phyloP scores from a whole-genome alignment of 176 grass and related monocot genomes.

The Hyparrhenia diplandra region DNA sequence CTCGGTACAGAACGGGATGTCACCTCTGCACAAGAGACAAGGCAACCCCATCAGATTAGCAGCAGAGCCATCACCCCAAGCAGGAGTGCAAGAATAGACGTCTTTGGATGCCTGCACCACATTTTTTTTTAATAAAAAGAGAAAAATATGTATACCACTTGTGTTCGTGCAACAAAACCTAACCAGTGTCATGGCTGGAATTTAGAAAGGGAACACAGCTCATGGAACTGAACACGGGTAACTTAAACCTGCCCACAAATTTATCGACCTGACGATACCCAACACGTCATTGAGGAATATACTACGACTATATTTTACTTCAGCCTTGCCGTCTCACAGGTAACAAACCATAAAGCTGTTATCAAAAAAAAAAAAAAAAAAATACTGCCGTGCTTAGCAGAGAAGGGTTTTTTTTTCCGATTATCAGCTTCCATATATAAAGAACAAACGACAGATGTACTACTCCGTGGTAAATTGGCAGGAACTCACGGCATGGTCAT shows the following conservation, averaged over 20 bases:
- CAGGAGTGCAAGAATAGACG: neutral
- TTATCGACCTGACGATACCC: neutral
- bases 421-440: neutral
- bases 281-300: neutral
- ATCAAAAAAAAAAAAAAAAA: too few relatives aligned
- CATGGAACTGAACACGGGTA: neutral
- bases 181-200: neutral
- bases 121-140: neutral
- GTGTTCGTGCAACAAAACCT: neutral
- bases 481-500: neutral
- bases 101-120: neutral
- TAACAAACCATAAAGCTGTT: neutral
- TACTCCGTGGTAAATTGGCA: neutral
- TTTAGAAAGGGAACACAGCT: neutral
- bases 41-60: neutral
- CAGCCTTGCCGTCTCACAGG: neutral
- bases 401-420: neutral
- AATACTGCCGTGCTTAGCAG: neutral
- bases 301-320: neutral
- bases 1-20: constrained; percentile 68
- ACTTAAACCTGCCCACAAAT: neutral
- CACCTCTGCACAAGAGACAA: constrained; percentile 38
- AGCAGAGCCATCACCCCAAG: neutral
- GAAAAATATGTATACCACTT: neutral
- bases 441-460: neutral